These are phyloP conservation scores for Moesziomyces antarcticus DNA, from an alignment of 1,284 basidiomycete species.

Conservation along the genomic window DNA sequence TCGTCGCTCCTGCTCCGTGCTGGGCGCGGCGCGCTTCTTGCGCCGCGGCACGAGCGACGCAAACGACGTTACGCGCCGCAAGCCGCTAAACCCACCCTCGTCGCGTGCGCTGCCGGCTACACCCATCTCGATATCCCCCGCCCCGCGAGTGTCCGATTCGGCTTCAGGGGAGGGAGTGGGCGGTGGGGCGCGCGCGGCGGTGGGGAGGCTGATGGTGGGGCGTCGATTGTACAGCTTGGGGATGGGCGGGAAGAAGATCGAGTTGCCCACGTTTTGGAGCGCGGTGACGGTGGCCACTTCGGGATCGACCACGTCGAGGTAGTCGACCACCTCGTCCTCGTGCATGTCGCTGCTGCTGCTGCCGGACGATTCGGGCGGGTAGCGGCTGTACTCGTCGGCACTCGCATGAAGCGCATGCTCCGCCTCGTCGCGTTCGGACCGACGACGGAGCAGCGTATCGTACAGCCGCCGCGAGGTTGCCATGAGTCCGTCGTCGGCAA, in stretches of 20 bases:
- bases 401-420: background rate
- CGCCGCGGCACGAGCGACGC: constrained; percentile 19
- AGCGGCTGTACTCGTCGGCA: constrained; percentile 6
- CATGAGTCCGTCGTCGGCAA: constrained; percentile 18
- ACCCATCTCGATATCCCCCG: constrained; percentile 42
- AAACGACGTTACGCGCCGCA: constrained; percentile 29
- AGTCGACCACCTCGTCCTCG: constrained; percentile 57
- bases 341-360: constrained; percentile 40
- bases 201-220: constrained; percentile 74
- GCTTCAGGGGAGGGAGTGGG: background rate
- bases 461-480: constrained; percentile 33
- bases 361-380: constrained; percentile 4
- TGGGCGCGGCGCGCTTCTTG: constrained; percentile 28
- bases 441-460: constrained; percentile 24
- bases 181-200: background rate
- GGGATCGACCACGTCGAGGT: constrained; percentile 79
- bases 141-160: constrained; percentile 5
- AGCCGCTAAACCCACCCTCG: constrained; percentile 11
- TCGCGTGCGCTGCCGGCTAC: constrained; percentile 1
- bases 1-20: constrained; percentile 47
- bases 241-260: constrained; percentile 79
- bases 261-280: constrained; percentile 81
- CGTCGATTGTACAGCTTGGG: constrained; percentile 76
- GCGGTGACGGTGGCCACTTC: constrained; percentile 78
- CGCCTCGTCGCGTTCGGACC: constrained; percentile 9